These are phyloP conservation scores for Fragaria iinumae DNA, from an alignment of 306 rosid genomes.

Conservation along the genomic window DNA sequence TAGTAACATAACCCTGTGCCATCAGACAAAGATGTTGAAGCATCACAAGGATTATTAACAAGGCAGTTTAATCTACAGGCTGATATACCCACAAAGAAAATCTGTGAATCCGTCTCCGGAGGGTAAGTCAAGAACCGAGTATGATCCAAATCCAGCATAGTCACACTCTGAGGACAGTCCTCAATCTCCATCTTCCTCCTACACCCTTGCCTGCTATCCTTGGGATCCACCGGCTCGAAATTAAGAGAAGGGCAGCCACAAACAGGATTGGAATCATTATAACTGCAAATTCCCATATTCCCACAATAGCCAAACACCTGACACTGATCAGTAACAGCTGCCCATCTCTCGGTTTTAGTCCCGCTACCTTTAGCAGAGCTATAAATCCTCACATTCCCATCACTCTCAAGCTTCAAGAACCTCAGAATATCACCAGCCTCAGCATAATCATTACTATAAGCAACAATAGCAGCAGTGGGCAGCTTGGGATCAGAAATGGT, in stretches of 20 bases:
- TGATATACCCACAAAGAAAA: conserved; percentile 42
- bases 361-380: conserved; percentile 45
- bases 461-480: conserved; percentile 31
- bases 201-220: conserved; percentile 55
- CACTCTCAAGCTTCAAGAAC: conserved; percentile 53
- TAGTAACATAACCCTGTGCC: conserved; percentile 61
- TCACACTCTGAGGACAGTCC: conserved; percentile 43
- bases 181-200: conserved; percentile 44
- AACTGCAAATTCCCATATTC: conserved; percentile 60
- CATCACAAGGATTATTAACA: conserved; percentile 46
- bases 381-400: conserved; percentile 73
- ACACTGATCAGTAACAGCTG: conserved; percentile 67
- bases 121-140: conserved; percentile 52
- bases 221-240: conserved; percentile 56
- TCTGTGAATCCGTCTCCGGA: conserved; percentile 40
- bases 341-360: conserved; percentile 39
- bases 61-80: conserved; percentile 64
- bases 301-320: conserved; percentile 72
- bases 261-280: conserved; percentile 46
- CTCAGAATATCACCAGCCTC: conserved; percentile 41
- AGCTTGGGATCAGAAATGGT: conserved; percentile 43
- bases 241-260: conserved; percentile 70
- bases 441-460: conserved; percentile 64
- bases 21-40: conserved; percentile 60
- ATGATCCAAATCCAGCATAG: conserved; percentile 47